Percentiles rank a stretch among this genome's conserved stretches.
Evolutionary conservation across 1,284 basidiomycete species (phyloP).

Genomic region (Ustilago shanxiensis): DNA sequence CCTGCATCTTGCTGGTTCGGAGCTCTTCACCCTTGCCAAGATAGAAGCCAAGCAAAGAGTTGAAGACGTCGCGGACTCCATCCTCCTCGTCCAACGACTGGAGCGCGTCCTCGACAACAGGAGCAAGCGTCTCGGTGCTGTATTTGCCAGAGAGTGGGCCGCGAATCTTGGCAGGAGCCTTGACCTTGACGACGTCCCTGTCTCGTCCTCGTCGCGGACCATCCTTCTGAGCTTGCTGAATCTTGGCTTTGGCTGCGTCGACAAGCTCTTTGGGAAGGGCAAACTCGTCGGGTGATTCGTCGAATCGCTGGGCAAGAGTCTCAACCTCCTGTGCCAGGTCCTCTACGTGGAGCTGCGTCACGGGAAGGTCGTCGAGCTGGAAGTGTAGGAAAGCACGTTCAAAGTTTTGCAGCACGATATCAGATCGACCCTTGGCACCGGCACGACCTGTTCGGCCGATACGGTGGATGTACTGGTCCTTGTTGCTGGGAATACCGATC

Average conservation of each 20-base stretch:
- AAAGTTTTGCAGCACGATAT: constrained; percentile 86
- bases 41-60: constrained; percentile 61
- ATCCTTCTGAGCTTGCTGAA: constrained; percentile 8
- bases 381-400: constrained; percentile 81
- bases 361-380: constrained; percentile 79
- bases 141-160: constrained; percentile 45
- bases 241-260: constrained; percentile 21
- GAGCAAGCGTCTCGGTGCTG: constrained; percentile 20
- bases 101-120: constrained; percentile 23
- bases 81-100: constrained; percentile 21
- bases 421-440: constrained; percentile 80
- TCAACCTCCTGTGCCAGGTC: constrained; percentile 75
- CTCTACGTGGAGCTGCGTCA: constrained; percentile 76
- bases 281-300: constrained; percentile 72
- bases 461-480: constrained; percentile 89
- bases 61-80: constrained; percentile 32
- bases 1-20: constrained; percentile 36
- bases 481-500: constrained; percentile 80
- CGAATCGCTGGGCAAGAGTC: constrained; percentile 74
- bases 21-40: constrained; percentile 40
- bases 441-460: constrained; percentile 91
- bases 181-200: constrained; percentile 1
- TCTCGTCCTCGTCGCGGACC: constrained; percentile 1
- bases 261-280: constrained; percentile 22
- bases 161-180: constrained; percentile 21